A percentile compares a stretch with the other conserved stretches of the same genome.
These are phyloP conservation scores for Calonectria ilicicola DNA, from an alignment of 2,329 filamentous ascomycete genomes.

Conservation along the genomic window DNA sequence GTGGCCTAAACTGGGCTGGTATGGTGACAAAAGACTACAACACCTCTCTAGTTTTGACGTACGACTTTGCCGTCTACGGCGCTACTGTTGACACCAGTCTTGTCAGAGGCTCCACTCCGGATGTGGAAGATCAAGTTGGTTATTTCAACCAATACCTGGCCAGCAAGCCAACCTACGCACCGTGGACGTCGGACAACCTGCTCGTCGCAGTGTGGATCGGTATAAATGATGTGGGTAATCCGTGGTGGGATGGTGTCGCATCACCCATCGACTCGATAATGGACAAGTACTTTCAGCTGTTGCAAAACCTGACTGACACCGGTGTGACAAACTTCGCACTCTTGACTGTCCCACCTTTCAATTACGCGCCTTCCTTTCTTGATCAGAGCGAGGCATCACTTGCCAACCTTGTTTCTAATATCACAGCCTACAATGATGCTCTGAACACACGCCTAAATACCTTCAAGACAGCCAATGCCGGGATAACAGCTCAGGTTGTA, in stretches of 20 bases:
- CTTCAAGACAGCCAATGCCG: constrained; percentile 19
- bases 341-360: constrained; percentile 19
- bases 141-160: constrained; percentile 34
- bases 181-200: constrained; percentile 8
- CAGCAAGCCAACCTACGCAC: background rate
- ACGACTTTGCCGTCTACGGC: constrained; percentile 36
- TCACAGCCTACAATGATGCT: constrained; percentile 29
- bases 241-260: constrained; percentile 30
- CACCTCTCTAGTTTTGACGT: constrained; percentile 29
- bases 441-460: constrained; percentile 14
- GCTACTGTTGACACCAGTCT: constrained; percentile 36
- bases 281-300: constrained; percentile 32
- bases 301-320: constrained; percentile 20
- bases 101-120: constrained; percentile 17
- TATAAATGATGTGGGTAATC: constrained; percentile 36
- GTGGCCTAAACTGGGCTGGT: constrained; percentile 37
- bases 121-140: constrained; percentile 33
- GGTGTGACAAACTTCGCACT: constrained; percentile 29
- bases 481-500: constrained; percentile 23
- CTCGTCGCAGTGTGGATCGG: constrained; percentile 36
- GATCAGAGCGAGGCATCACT: constrained; percentile 24
- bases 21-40: constrained; percentile 30
- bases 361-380: background rate
- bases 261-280: constrained; percentile 28
- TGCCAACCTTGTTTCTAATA: constrained; percentile 20